phyloP scores from a whole-genome alignment of 768 basidiomycete species.

The Inosperma sp. region DNA sequence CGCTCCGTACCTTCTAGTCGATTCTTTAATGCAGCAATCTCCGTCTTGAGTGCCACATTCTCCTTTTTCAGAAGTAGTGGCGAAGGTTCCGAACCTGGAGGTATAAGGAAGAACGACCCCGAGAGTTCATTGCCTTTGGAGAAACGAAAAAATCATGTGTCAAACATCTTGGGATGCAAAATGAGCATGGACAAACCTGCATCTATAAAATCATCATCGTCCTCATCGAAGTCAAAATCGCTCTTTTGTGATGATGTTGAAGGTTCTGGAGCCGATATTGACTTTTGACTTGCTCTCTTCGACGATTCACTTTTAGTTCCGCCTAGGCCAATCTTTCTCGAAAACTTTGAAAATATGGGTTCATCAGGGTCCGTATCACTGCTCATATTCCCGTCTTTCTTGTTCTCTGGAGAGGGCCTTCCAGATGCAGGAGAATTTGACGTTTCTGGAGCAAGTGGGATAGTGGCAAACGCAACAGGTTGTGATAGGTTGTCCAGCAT shows the following conservation, averaged over 20 bases:
- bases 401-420: constrained; percentile 25
- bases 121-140: constrained; percentile 60
- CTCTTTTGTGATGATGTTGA: constrained; percentile 17
- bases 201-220: constrained; percentile 56
- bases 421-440: constrained; percentile 24
- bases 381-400: constrained; percentile 49
- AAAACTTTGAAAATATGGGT: constrained; percentile 53
- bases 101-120: constrained; percentile 75
- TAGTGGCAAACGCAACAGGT: constrained; percentile 78
- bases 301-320: constrained; percentile 26
- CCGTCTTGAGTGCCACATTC: constrained; percentile 57
- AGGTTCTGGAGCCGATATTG: constrained; percentile 7
- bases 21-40: constrained; percentile 53
- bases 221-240: constrained; percentile 45
- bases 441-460: constrained; percentile 53
- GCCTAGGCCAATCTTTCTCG: constrained; percentile 45
- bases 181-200: constrained; percentile 46
- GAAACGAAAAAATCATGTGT: constrained; percentile 7
- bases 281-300: constrained; percentile 4
- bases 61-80: constrained; percentile 55
- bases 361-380: constrained; percentile 71
- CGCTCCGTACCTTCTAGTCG: constrained; percentile 59
- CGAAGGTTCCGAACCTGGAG: constrained; percentile 53
- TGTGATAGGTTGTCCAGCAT: constrained; percentile 85
- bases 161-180: background rate